Evolutionary conservation across 177 flowering plant species (phyloP).

Genomic region (Vitis hybrid): DNA sequence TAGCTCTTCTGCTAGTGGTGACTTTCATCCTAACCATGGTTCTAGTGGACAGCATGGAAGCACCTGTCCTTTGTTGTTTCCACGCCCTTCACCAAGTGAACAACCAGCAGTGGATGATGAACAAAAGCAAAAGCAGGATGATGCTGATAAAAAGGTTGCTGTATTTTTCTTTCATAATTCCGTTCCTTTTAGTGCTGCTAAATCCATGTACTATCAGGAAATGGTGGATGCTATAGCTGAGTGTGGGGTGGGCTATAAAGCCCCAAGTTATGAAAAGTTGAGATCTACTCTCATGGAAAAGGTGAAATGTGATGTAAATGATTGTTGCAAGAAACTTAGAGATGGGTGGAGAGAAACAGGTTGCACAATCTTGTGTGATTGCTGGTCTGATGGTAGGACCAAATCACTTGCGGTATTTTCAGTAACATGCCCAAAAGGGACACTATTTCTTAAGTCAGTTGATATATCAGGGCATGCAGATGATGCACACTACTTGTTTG

Average conservation of each 20-base stretch:
- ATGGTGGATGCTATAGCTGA: conserved; percentile 51
- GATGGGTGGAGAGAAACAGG: conserved; percentile 48
- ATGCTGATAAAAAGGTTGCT: conserved; percentile 49
- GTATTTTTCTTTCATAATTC: conserved; percentile 47
- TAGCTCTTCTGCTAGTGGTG: conserved; percentile 55
- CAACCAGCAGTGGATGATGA: conserved; percentile 31
- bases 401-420: conserved; percentile 41
- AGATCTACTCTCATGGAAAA: conserved; percentile 42
- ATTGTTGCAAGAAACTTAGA: conserved; percentile 26
- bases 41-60: conserved; percentile 51
- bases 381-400: conserved; percentile 48
- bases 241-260: conserved; percentile 50
- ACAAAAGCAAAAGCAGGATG: conserved; percentile 40
- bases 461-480: conserved; percentile 47
- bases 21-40: conserved; percentile 34
- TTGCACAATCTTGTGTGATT: conserved; percentile 51
- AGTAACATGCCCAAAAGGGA: conserved; percentile 42
- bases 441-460: conserved; percentile 43
- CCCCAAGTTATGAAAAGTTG: conserved; percentile 42
- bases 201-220: conserved; percentile 44
- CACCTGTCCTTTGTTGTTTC: conserved; percentile 42
- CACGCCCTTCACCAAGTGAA: conserved; percentile 34
- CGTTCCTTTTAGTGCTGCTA: conserved; percentile 48
- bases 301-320: conserved; percentile 37
- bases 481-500: conserved; percentile 45